Percentiles rank a stretch among this genome's conserved stretches.
These are phyloP conservation scores for Scytalidium sp. DNA, from an alignment of 2,329 filamentous ascomycete species.

Conservation along the genomic window DNA sequence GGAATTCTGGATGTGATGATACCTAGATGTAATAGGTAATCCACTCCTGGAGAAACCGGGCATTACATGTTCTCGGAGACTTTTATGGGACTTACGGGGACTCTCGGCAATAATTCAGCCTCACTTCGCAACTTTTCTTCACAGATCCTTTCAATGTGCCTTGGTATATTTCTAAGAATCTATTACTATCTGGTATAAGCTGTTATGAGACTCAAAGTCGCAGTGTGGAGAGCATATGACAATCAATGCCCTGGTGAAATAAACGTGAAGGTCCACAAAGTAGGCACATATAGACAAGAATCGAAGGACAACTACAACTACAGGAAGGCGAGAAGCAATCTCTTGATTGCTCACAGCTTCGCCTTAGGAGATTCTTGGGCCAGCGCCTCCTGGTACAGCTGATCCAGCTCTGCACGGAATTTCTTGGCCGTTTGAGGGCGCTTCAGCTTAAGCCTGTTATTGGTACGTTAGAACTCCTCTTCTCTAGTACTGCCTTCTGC, in stretches of 20 bases:
- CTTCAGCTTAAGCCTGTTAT: conserved; percentile 65
- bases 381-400: conserved; percentile 29
- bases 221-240: background rate
- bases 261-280: background rate
- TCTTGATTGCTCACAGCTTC: conserved; percentile 40
- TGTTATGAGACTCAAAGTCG: too few species aligned
- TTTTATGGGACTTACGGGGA: too few species aligned
- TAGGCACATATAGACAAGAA: background rate
- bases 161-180: too few species aligned
- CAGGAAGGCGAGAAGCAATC: background rate
- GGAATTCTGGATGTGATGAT: too few species aligned
- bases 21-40: too few species aligned
- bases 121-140: too few species aligned
- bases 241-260: background rate
- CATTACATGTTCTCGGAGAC: too few species aligned
- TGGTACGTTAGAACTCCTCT: conserved; percentile 17
- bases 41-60: too few species aligned
- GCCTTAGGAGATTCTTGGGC: conserved; percentile 34
- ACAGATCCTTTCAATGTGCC: too few species aligned
- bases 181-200: too few species aligned
- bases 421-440: conserved; percentile 63
- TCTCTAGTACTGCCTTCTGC: background rate
- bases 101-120: too few species aligned
- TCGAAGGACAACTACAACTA: background rate
- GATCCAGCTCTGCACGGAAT: conserved; percentile 25